These are phyloP conservation scores for Epicoccum nigrum DNA, from an alignment of 2,329 filamentous ascomycete genomes.

Conservation along the genomic window DNA sequence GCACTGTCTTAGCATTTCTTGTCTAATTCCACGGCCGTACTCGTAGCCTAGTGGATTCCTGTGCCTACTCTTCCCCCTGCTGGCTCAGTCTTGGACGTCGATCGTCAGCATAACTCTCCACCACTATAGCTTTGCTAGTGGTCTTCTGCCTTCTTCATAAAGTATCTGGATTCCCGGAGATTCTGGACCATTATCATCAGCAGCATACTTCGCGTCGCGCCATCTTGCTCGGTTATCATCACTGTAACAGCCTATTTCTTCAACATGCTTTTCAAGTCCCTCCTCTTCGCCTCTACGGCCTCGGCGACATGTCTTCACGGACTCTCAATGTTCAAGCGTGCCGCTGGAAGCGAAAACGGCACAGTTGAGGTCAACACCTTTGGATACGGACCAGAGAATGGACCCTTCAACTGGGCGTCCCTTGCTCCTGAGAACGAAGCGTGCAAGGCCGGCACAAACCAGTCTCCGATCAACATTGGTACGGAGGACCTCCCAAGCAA, in stretches of 20 bases:
- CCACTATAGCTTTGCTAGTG: slow-evolving; percentile 4
- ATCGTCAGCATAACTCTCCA: slow-evolving; percentile 18
- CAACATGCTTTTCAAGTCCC: slow-evolving; percentile 42
- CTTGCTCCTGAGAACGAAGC: slow-evolving; percentile 53
- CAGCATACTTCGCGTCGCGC: neutral
- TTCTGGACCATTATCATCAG: slow-evolving; percentile 1
- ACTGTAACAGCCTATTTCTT: slow-evolving; percentile 5
- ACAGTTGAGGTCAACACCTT: slow-evolving; percentile 46
- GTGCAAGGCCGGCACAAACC: slow-evolving; percentile 57
- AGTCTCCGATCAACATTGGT: slow-evolving; percentile 64
- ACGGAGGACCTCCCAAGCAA: slow-evolving; percentile 14
- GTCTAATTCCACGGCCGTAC: slow-evolving; percentile 19
- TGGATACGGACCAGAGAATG: slow-evolving; percentile 51
- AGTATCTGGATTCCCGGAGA: neutral
- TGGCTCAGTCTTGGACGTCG: slow-evolving; percentile 17
- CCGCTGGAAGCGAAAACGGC: slow-evolving; percentile 10
- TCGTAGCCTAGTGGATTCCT: slow-evolving; percentile 23
- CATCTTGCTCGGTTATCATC: neutral
- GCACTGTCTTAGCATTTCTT: slow-evolving; percentile 13
- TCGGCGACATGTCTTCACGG: slow-evolving; percentile 52
- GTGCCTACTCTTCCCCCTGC: slow-evolving; percentile 10
- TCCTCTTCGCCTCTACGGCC: slow-evolving; percentile 43
- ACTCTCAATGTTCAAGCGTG: slow-evolving; percentile 47
- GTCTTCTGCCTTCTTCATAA: slow-evolving; percentile 9
- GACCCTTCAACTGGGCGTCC: slow-evolving; percentile 61